Conservation (phyloP, 139 green algal genomes). For the Trebouxia sp. region DNA sequence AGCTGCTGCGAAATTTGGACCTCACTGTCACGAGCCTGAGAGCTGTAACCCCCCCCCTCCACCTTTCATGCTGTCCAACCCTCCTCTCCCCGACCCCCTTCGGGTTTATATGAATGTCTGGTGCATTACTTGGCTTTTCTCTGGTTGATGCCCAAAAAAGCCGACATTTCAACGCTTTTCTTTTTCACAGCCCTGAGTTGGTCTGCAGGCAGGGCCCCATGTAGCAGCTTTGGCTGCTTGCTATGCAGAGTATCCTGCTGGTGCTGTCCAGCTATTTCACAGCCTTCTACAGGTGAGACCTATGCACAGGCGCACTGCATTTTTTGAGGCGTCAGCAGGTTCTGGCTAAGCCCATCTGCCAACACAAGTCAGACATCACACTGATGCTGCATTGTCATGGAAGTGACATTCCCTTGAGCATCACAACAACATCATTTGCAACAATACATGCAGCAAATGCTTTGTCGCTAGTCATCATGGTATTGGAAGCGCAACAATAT, state of each 20-base stretch:
- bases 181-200: not conserved
- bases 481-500: too few species aligned
- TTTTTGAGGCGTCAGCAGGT: not conserved
- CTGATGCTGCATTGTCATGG: not conserved
- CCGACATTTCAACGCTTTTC: not conserved
- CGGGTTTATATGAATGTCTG: too few species aligned
- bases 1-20: too few species aligned
- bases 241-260: not conserved
- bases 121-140: not conserved
- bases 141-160: not conserved
- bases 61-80: too few species aligned
- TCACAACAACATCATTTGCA: not conserved
- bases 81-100: too few species aligned
- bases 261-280: not conserved
- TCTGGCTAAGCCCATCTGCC: too few species aligned
- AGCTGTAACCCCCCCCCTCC: too few species aligned
- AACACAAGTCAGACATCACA: too few species aligned
- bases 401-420: not conserved
- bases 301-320: not conserved
- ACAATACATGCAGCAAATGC: too few species aligned
- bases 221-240: conserved; percentile 8
- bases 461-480: too few species aligned
- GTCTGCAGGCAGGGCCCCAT: conserved; percentile 3
- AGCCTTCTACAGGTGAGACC: not conserved
- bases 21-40: too few species aligned